phyloP scores from a whole-genome alignment of 2,329 filamentous ascomycete genomes.

The Myriosclerotinia duriaeana region DNA sequence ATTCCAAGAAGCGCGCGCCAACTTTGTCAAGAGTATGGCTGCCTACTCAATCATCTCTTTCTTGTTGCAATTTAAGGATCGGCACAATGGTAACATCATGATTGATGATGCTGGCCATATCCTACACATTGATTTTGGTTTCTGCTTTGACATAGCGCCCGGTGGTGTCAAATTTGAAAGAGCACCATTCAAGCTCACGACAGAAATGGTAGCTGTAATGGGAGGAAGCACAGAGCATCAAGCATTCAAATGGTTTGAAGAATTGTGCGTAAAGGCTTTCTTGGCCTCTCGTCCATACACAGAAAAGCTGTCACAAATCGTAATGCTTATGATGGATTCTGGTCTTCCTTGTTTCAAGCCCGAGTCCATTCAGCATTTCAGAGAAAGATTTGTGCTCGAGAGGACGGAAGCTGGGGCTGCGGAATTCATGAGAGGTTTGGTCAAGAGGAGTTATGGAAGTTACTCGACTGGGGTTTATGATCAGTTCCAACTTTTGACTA shows the following conservation, averaged over 20 bases:
- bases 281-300: constrained; percentile 81
- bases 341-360: constrained; percentile 98
- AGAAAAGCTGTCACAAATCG: constrained; percentile 85
- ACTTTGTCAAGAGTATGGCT: constrained; percentile 99
- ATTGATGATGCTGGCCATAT: constrained; percentile 96
- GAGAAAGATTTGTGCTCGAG: constrained; percentile 87
- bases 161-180: constrained; percentile 97
- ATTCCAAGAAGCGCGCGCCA: constrained; percentile 92
- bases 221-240: constrained; percentile 82
- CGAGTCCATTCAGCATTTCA: constrained; percentile 89
- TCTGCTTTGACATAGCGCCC: constrained; percentile 98
- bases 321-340: constrained; percentile 92
- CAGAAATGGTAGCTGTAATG: constrained; percentile 99
- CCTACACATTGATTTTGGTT: constrained; percentile 97
- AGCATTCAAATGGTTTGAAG: constrained; percentile 93
- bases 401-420: constrained; percentile 90
- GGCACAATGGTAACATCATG: constrained; percentile 99
- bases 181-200: constrained; percentile 95
- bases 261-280: constrained; percentile 94
- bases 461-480: constrained; percentile 95
- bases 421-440: constrained; percentile 86
- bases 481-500: constrained; percentile 95
- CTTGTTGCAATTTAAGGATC: constrained; percentile 96
- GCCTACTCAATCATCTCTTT: constrained; percentile 97
- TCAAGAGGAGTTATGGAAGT: constrained; percentile 86